These are phyloP conservation scores for Nyctanthes arbortristis DNA, from an alignment of 257 asterid species.

Conservation along the genomic window DNA sequence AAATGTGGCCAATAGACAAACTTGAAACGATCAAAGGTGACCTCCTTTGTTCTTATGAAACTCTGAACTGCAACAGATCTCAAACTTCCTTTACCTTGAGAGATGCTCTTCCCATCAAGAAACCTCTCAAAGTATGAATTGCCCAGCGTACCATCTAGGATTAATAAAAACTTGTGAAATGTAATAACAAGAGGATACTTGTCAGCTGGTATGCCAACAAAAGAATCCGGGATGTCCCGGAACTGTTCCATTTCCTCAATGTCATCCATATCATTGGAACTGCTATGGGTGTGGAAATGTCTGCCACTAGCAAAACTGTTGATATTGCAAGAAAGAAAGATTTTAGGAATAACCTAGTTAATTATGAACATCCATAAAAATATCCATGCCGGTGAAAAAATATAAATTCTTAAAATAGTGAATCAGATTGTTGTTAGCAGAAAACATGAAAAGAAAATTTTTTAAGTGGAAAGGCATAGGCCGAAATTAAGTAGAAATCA, in stretches of 20 bases:
- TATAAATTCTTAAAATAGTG: too few species aligned
- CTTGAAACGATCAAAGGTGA: slow-evolving; percentile 52
- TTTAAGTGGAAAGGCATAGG: too few species aligned
- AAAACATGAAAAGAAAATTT: too few species aligned
- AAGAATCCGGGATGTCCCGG: slow-evolving; percentile 59
- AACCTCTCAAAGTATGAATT: slow-evolving; percentile 60
- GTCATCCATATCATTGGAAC: slow-evolving; percentile 42
- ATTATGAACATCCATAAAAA: background rate
- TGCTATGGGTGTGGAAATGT: slow-evolving; percentile 22
- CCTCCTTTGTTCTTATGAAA: slow-evolving; percentile 55
- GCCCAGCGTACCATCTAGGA: slow-evolving; percentile 67
- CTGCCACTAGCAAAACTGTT: slow-evolving; percentile 46
- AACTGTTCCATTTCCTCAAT: slow-evolving; percentile 50
- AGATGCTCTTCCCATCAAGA: slow-evolving; percentile 25
- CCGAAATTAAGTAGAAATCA: background rate
- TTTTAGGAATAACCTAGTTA: background rate
- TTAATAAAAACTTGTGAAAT: slow-evolving; percentile 67
- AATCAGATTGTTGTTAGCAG: too few species aligned
- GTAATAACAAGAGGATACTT: slow-evolving; percentile 69
- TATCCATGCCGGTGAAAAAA: background rate
- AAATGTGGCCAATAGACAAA: slow-evolving; percentile 62
- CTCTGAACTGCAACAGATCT: slow-evolving; percentile 49
- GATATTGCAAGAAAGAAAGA: background rate
- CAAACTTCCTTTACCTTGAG: slow-evolving; percentile 19
- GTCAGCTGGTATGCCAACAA: slow-evolving; percentile 41